Base-by-base conservation (phyloP, 78 protist species). In the Creolimax fragrantissima region DNA sequence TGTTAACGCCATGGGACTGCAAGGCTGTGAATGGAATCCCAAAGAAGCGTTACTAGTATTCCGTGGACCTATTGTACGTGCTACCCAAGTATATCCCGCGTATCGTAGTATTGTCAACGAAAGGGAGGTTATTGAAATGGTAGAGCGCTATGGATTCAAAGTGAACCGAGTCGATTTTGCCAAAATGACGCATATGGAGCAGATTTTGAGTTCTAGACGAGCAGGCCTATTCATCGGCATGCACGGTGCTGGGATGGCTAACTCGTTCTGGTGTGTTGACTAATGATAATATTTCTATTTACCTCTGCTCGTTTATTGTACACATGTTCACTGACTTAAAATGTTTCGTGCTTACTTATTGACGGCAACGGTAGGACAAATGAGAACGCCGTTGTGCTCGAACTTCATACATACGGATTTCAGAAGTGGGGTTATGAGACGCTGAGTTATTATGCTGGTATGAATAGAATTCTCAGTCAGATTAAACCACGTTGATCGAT, bases 361-460 rank as follows among this genome's bases (percentile, higher is more conserved):
- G n/a, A n/a, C n/a, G n/a, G n/a, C n/a, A 17, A 1, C 74, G 11
- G 86, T 24, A 83, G 86, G 86, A 83, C 35, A 24, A 6, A 83
- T 24, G 42, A 83, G 35, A 83, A 6, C 44, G 86, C 86, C 17
- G 7, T 6, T 83, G 86, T 83, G 17, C 35, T 83, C 44, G 86
- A 83, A 41, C 2, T 83, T 36, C 86, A 83, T 41, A 83, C 86
- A 24, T 83, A 83, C 35, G 86, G 86, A 41, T 83, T 83, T 41
- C 86, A 83, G 86, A 83, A 83, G 7, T 83, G 86, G 86, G 86
- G 86, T 24, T 83, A 83, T 41, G 86, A 83, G 86, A 83, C 86
- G 5, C 35, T 83, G 7, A 24, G 5, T 35, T 39, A 83, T 41
- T 83, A 83, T 41, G 74, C 74, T 32, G 74, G 74, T 58, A 58